Evolutionary conservation across 2,329 filamentous ascomycete genomes (phyloP).

Genomic region (Graphium sp.): DNA sequence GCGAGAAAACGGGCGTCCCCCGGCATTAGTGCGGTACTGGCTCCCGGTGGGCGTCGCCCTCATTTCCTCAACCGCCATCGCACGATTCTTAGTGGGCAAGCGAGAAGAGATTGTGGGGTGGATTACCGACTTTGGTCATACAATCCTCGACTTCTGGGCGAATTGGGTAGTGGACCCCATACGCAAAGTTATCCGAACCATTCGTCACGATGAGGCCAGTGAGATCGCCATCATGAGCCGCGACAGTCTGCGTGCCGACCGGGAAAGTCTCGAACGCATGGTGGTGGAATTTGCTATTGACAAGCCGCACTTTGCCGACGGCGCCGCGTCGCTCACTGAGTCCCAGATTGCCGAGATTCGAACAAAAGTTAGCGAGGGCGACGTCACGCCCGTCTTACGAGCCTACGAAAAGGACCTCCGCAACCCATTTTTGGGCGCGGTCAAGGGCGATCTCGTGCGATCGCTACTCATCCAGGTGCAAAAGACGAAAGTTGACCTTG

Average conservation of each 20-base stretch:
- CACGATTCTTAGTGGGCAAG: constrained; percentile 59
- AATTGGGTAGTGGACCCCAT: constrained; percentile 91
- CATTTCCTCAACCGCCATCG: constrained; percentile 72
- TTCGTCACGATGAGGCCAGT: constrained; percentile 79
- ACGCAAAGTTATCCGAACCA: constrained; percentile 73
- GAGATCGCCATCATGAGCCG: constrained; percentile 96
- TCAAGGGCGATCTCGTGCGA: constrained; percentile 75
- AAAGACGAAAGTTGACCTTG: constrained; percentile 96
- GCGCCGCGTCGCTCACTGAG: constrained; percentile 34
- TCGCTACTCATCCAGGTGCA: constrained; percentile 92
- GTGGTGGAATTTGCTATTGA: constrained; percentile 90
- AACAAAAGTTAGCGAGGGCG: constrained; percentile 71
- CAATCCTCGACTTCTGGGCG: constrained; percentile 75
- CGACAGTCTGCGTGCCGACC: constrained; percentile 76
- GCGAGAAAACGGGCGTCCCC: constrained; percentile 56
- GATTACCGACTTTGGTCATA: constrained; percentile 64
- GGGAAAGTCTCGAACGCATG: constrained; percentile 89
- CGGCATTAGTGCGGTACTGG: constrained; percentile 71
- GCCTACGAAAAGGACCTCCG: constrained; percentile 85
- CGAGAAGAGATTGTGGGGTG: constrained; percentile 64
- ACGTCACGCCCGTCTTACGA: constrained; percentile 77
- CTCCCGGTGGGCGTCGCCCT: constrained; percentile 55
- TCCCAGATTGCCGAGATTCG: constrained; percentile 58
- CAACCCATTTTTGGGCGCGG: constrained; percentile 63
- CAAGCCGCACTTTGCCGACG: constrained; percentile 46